These are phyloP conservation scores for Linum trigynum DNA, from an alignment of 345 rosid species.

Conservation along the genomic window DNA sequence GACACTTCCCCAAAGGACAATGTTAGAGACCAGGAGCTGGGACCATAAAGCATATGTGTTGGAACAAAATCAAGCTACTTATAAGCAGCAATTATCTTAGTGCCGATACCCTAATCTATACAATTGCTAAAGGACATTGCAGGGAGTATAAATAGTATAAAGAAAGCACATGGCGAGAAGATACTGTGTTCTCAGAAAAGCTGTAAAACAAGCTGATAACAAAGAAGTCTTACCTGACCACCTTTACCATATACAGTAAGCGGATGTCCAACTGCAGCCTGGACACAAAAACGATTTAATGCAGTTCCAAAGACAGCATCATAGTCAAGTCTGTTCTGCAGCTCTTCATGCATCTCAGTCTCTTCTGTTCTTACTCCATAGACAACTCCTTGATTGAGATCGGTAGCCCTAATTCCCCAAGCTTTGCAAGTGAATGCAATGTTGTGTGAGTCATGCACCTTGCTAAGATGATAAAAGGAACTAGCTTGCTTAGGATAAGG, in stretches of 20 bases:
- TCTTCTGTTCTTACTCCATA: constrained; percentile 91
- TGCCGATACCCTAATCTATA: not conserved
- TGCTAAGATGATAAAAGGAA: constrained; percentile 97
- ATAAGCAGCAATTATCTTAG: not conserved
- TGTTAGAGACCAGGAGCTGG: too few relatives aligned
- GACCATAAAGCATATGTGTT: not conserved
- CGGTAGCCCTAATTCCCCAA: constrained; percentile 98
- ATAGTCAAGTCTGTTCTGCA: constrained; percentile 73
- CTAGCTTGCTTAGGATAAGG: constrained; percentile 98
- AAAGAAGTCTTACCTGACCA: constrained; percentile 60
- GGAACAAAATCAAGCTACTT: not conserved
- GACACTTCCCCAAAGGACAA: too few relatives aligned
- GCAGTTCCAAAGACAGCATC: constrained; percentile 97
- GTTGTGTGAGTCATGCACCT: constrained; percentile 92
- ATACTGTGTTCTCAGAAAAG: not conserved
- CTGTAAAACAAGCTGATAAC: not conserved
- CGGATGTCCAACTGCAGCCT: constrained; percentile 92
- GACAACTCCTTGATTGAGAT: constrained; percentile 94
- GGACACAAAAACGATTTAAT: constrained; percentile 89
- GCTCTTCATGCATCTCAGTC: constrained; percentile 82
- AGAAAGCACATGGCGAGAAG: not conserved
- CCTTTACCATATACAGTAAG: constrained; percentile 97
- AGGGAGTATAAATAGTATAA: too few relatives aligned
- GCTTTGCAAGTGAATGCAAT: constrained; percentile 99
- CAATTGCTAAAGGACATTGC: not conserved